phyloP scores from a whole-genome alignment of 192 early-diverging fungal species.

The Backusella westeae region DNA sequence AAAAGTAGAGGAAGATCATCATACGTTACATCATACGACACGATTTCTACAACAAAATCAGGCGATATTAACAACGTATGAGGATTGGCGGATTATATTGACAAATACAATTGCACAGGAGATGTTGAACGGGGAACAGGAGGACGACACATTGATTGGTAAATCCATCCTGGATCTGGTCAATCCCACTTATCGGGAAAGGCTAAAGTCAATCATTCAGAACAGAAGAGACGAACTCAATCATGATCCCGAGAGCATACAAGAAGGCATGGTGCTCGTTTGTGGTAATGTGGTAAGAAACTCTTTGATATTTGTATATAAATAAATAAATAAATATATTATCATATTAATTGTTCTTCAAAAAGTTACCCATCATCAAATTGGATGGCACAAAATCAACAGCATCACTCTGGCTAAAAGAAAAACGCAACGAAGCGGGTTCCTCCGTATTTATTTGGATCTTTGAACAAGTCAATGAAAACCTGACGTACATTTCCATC shows the following conservation, averaged over 20 bases:
- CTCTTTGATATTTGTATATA: not conserved
- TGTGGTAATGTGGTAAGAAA: slow-evolving; percentile 28
- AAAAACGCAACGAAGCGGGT: slow-evolving; percentile 41
- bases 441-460: slow-evolving; percentile 58
- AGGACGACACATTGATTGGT: not conserved
- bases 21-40: slow-evolving; percentile 37
- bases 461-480: slow-evolving; percentile 57
- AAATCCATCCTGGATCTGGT: slow-evolving; percentile 17
- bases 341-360: not conserved
- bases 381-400: slow-evolving; percentile 50
- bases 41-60: slow-evolving; percentile 57
- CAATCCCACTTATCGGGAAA: slow-evolving; percentile 5
- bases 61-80: slow-evolving; percentile 56
- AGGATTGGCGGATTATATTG: slow-evolving; percentile 43
- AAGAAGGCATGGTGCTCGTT: slow-evolving; percentile 20
- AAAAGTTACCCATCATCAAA: slow-evolving; percentile 51
- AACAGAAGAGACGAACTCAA: not conserved
- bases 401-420: slow-evolving; percentile 61
- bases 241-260: not conserved
- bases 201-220: not conserved
- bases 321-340: not conserved
- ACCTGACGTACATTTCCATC: slow-evolving; percentile 15
- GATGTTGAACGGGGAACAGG: not conserved
- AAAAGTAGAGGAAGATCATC: not conserved
- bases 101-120: slow-evolving; percentile 54